Conservation (phyloP, 306 rosid genomes). For the Glycyrrhiza uralensis region DNA sequence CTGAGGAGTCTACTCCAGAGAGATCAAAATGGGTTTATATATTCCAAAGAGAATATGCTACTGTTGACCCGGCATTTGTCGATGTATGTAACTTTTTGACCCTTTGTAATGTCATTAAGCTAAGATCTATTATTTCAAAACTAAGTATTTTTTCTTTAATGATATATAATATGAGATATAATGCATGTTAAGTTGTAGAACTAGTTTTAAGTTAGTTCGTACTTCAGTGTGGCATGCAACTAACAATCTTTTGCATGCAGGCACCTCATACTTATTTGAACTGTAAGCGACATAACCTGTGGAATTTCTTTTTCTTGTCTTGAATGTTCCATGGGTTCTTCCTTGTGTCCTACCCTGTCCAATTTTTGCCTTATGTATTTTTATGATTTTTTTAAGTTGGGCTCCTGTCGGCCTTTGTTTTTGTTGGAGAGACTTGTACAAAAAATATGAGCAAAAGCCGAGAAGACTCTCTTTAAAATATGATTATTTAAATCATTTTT, state of each 20-base stretch:
- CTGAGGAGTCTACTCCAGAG: constrained; percentile 40
- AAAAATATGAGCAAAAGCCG: neutral
- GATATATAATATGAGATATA: neutral
- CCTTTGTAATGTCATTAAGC: neutral
- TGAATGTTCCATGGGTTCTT: neutral
- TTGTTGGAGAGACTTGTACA: neutral
- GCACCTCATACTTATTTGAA: constrained; percentile 7
- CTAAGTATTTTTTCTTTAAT: neutral
- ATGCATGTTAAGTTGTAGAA: neutral
- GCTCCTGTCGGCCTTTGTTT: neutral
- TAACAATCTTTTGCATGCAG: neutral
- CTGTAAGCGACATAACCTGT: neutral
- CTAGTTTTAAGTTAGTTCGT: neutral
- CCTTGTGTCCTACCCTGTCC: neutral
- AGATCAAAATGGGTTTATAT: constrained; percentile 64
- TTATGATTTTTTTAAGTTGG: neutral
- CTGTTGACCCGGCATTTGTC: constrained; percentile 65
- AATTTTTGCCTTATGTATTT: neutral
- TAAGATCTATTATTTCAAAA: neutral
- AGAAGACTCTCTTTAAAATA: neutral
- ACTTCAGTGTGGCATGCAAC: constrained; percentile 4
- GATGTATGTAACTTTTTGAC: constrained; percentile 40
- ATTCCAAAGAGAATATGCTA: constrained; percentile 88
- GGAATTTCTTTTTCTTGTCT: neutral
- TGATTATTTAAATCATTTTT: neutral